Evolutionary conservation across 371 early-diverging fungal species (phyloP).

Genomic region (Lichtheimia ramosa): DNA sequence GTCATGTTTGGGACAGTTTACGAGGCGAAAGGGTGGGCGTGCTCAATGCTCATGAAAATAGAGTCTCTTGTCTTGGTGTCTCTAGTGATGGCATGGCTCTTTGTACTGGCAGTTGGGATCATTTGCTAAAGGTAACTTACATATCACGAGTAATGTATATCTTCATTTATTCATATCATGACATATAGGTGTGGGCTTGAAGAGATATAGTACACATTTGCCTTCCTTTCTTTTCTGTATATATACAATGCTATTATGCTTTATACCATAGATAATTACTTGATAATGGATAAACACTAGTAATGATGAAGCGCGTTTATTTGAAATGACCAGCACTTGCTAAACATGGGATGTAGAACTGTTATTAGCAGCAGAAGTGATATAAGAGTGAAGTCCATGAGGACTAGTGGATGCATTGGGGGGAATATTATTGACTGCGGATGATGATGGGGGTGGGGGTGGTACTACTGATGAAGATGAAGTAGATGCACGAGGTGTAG

Average conservation of each 20-base stretch:
- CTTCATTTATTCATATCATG: background rate
- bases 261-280: no score
- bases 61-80: constrained; percentile 93
- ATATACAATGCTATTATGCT: no score
- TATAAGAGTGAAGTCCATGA: constrained; percentile 9
- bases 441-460: background rate
- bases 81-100: constrained; percentile 94
- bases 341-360: no score
- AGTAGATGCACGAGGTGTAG: constrained; percentile 46
- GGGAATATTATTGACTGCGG: constrained; percentile 11
- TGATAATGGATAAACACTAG: no score
- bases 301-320: no score
- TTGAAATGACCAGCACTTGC: no score
- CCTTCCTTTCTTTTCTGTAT: no score
- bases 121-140: constrained; percentile 76
- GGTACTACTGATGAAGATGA: constrained; percentile 36
- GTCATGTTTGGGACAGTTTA: constrained; percentile 97
- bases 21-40: constrained; percentile 92
- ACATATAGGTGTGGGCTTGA: background rate
- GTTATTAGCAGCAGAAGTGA: background rate
- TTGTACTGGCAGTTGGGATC: constrained; percentile 97
- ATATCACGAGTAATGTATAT: no score
- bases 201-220: no score
- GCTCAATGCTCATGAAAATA: constrained; percentile 90
- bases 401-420: constrained; percentile 5